These are phyloP conservation scores for Aspergillus novofumigatus DNA, from an alignment of 2,329 filamentous ascomycete species.

Conservation along the genomic window DNA sequence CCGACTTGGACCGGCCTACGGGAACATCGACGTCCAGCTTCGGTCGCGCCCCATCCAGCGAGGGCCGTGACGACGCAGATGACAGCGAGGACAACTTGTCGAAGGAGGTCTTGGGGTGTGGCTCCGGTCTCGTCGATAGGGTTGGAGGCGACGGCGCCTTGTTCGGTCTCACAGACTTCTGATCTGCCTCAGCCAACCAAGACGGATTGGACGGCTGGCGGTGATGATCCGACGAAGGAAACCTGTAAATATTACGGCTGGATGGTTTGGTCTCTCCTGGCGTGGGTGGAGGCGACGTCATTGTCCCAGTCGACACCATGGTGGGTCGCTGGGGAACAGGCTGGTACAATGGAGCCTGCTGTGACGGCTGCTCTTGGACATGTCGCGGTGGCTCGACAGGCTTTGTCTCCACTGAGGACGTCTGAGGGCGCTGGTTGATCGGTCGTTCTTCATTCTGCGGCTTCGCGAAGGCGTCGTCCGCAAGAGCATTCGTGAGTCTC, in stretches of 20 bases:
- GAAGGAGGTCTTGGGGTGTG: constrained; percentile 49
- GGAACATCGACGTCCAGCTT: constrained; percentile 58
- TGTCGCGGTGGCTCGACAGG: constrained; percentile 20
- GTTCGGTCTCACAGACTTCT: constrained; percentile 16
- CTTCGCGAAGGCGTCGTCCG: constrained; percentile 75
- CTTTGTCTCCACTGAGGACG: constrained; percentile 19
- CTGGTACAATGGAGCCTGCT: constrained; percentile 34
- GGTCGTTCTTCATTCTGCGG: constrained; percentile 28
- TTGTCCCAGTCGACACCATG: constrained; percentile 72
- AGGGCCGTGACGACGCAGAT: constrained; percentile 60
- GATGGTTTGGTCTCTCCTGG: constrained; percentile 31
- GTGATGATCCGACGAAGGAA: constrained; percentile 46
- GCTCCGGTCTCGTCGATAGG: constrained; percentile 37
- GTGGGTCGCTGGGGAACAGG: constrained; percentile 46
- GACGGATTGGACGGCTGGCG: constrained; percentile 48
- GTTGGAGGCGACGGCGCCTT: constrained; percentile 32
- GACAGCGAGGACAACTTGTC: constrained; percentile 52
- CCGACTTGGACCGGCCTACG: constrained; percentile 57
- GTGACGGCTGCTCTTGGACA: constrained; percentile 22
- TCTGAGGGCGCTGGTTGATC: constrained; percentile 21
- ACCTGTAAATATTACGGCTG: constrained; percentile 50
- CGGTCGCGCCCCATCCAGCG: constrained; percentile 67
- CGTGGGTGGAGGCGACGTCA: constrained; percentile 59
- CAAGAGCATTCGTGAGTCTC: constrained; percentile 69
- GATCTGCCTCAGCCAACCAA: constrained; percentile 31